Evolutionary conservation across 306 rosid species (phyloP), one percentile per base, ranked within the genome.

Genomic region (Citrullus colocynthis): DNA sequence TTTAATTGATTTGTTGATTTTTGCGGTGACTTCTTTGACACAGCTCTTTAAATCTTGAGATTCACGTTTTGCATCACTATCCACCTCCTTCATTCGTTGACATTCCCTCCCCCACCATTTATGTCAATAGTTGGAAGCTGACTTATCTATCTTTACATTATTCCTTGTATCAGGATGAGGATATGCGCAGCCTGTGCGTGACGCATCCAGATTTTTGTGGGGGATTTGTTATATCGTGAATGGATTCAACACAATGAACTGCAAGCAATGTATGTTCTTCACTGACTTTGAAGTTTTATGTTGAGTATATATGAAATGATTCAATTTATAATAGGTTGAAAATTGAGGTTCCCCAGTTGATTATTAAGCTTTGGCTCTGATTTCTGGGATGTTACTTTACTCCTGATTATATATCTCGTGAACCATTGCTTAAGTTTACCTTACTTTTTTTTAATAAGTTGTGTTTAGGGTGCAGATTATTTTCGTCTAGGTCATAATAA

Each of bases 101-200:
- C 79, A 76, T 76, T 76, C 79, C 28, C 24, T 60, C 58, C 18
- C 30, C 80, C 72, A 77, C 42, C 58, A 54, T 74, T 52, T 14
- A 4, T 32, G 30, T 74, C 1, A 30, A 74, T 48, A 52, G 45
- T 74, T 74, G 62, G 78, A 74, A 52, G 45, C 78, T 74, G 78
- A 74, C 78, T 74, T 52, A 74, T 18, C 78, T 17, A 51, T 45
- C 78, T 52, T 74, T 52, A 32, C 17, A 18, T 74, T 17, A 74
- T 32, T 52, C 78, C 61, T 73, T 52, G 77, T 73, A 73, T 73
- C 61, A 54, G 60, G 77, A 73, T 74, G 77, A 72, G 77, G 77
- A 49, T 72, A 49, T 72, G 41, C 77, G 14, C 76, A 73, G 30
- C 39, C 77, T 73, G 9, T 51, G 61, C 61, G 48, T 49, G 45